Conservation (phyloP, 768 basidiomycete genomes). For the Pleurotus tuoliensis region DNA sequence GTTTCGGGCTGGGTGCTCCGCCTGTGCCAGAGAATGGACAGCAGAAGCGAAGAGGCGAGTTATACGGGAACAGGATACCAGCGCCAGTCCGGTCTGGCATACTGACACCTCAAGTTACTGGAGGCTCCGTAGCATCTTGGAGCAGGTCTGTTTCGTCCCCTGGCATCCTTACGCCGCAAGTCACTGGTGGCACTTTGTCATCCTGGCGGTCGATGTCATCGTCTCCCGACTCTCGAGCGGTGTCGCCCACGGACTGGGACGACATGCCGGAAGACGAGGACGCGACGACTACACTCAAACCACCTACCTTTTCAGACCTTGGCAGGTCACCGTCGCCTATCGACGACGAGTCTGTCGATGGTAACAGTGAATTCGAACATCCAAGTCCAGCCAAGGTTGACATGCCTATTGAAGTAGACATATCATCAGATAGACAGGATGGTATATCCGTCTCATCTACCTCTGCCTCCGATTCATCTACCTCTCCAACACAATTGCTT, state of each 20-base stretch:
- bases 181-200: conserved; percentile 2
- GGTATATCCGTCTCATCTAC: not conserved
- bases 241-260: conserved; percentile 1
- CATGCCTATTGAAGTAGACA: not conserved
- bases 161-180: conserved; percentile 1
- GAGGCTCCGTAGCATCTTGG: not conserved
- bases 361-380: no score
- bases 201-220: conserved; percentile 9
- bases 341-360: no score
- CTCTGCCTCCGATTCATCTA: not conserved
- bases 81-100: conserved; percentile 24
- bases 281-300: no score
- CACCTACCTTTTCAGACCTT: no score
- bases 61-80: conserved; percentile 75
- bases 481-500: not conserved
- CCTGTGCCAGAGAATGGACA: conserved; percentile 44
- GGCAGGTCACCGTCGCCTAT: no score
- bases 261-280: no score
- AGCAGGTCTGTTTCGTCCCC: conserved; percentile 11
- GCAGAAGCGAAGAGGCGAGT: conserved; percentile 53
- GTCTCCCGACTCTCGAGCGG: not conserved
- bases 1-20: conserved; percentile 67
- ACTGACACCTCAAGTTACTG: conserved; percentile 6
- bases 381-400: no score
- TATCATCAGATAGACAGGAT: not conserved